Evolutionary conservation across 1,284 basidiomycete species (phyloP).

Genomic region (Ceratobasidium sp.): DNA sequence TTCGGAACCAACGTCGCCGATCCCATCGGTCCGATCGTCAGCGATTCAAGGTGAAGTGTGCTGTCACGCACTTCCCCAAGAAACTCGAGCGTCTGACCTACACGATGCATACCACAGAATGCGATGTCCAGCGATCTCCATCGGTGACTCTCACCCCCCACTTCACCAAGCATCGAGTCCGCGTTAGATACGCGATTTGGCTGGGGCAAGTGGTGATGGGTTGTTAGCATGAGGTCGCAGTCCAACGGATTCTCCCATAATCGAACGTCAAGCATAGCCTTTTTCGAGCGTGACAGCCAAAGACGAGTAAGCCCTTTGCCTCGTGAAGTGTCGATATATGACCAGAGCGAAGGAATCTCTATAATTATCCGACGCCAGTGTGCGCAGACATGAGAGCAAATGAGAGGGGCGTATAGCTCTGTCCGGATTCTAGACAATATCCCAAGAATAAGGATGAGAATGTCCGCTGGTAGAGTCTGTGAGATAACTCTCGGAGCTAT

Average conservation of each 20-base stretch:
- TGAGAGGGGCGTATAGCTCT: conserved; percentile 23
- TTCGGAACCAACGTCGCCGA: neutral
- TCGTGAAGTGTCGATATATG: conserved; percentile 1
- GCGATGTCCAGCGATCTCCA: conserved; percentile 27
- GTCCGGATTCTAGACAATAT: neutral
- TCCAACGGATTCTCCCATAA: neutral
- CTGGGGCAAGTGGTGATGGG: no score
- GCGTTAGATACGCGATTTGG: neutral
- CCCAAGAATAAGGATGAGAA: conserved; percentile 2
- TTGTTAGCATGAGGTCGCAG: neutral
- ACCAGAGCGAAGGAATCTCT: neutral
- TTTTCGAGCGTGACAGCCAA: neutral
- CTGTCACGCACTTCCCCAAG: neutral
- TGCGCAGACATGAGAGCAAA: conserved; percentile 19
- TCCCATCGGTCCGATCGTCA: conserved; percentile 2
- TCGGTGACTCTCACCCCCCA: neutral
- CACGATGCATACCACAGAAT: neutral
- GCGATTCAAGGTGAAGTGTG: neutral
- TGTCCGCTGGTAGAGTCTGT: neutral
- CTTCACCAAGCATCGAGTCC: neutral
- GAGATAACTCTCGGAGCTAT: neutral
- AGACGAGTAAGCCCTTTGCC: neutral
- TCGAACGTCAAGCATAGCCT: neutral
- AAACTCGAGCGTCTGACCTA: neutral
- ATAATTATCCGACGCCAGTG: neutral